Conservation (phyloP, 164 flowering plant genomes). For the Magnolia changhungtana region DNA sequence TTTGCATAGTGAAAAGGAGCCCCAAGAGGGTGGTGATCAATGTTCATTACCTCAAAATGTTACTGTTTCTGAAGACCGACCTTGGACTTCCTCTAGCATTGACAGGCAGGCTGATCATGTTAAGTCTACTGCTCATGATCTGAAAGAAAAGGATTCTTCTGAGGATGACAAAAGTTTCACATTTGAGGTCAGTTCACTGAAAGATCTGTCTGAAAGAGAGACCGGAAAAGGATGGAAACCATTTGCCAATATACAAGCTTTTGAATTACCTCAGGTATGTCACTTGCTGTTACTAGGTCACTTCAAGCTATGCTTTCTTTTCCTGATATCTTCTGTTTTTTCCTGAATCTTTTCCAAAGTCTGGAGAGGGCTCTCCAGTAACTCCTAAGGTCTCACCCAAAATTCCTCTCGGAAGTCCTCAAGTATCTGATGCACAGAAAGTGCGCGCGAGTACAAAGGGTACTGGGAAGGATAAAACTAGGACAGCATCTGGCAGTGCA, state of each 20-base stretch:
- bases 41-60: background rate
- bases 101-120: slow-evolving; percentile 11
- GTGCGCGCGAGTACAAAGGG: slow-evolving; percentile 16
- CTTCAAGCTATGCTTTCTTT: background rate
- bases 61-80: background rate
- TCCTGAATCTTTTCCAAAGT: slow-evolving; percentile 17
- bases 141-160: slow-evolving; percentile 29
- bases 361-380: slow-evolving; percentile 27
- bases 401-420: slow-evolving; percentile 29
- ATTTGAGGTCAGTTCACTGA: slow-evolving; percentile 45
- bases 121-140: slow-evolving; percentile 18
- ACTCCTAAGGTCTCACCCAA: slow-evolving; percentile 22
- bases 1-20: slow-evolving; percentile 28
- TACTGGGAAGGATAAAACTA: slow-evolving; percentile 44
- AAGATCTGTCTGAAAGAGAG: slow-evolving; percentile 35
- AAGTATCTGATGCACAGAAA: slow-evolving; percentile 24
- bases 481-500: slow-evolving; percentile 37
- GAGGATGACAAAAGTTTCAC: slow-evolving; percentile 51
- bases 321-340: background rate
- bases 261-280: slow-evolving; percentile 35
- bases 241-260: slow-evolving; percentile 26
- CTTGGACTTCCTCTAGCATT: slow-evolving; percentile 7
- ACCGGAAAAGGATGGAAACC: slow-evolving; percentile 37
- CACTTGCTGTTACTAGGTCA: background rate
- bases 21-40: slow-evolving; percentile 13